Evolutionary conservation across 352 stramenopile species (phyloP), one percentile per base, ranked within the genome.

Genomic region (Halophytophthora polymorphica): DNA sequence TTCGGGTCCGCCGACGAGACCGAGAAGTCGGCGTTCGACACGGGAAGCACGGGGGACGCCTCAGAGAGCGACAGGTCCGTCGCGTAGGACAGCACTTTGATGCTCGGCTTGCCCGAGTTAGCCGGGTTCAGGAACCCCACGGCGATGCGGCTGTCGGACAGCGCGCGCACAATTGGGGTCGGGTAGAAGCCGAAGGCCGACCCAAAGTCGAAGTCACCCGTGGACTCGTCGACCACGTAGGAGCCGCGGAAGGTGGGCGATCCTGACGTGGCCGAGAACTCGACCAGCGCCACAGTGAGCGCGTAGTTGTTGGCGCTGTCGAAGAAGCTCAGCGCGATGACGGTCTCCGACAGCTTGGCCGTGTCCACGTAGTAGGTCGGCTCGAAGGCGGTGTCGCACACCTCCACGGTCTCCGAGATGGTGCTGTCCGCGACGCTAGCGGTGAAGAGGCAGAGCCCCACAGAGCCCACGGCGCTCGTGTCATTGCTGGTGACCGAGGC

Each of bases 101-200:
- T 65, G 54, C 76, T 90, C 13, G 81, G 81, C 53, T 84, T 86
- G 59, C 74, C 81, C 14, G 53, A 57, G 68, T 85, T 86, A 36
- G 74, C 74, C 15, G 81, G 77, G 74, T 92, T 92, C 17, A 92
- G 38, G 72, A 92, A 92, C 11, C 72, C 63, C 18, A 92, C 54
- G 1, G 74, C 73, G 36, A 92, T 45, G 49, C 67, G 73, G 68
- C 75, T 68, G 67, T 82, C 60, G 51, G 53, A 51, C 23, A 92
- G 54, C 43, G 66, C 51, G 38, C 73, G 72, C 31, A 92, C 44
- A n/a, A 63, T 67, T 11, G 81, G 81, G 39, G 81, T 86, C 22
- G 81, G 81, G 64, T 74, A 88, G 54, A 89, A 92, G 25, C 78
- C 74, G 36, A 48, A 76, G 8, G 66, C 49, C 13, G 70, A 78